Evolutionary conservation across 176 grass and related monocot species (phyloP).

Genomic region (Oryza meyeriana): DNA sequence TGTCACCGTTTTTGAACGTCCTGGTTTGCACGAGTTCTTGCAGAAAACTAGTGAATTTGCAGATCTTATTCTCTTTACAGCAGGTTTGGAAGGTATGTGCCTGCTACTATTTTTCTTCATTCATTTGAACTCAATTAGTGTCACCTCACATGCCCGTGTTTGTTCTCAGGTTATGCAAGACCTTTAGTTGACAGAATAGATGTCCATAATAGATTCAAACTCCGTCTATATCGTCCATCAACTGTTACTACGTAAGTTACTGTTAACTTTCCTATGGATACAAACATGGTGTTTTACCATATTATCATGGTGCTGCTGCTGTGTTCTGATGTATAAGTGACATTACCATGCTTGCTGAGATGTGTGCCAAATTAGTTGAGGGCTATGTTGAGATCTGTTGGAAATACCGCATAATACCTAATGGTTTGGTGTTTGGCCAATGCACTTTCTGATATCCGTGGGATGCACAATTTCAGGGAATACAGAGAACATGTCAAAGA

Average conservation of each 20-base stretch:
- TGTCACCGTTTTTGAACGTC: constrained; percentile 98
- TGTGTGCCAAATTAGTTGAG: background rate
- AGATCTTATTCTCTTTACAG: constrained; percentile 97
- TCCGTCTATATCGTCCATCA: constrained; percentile 86
- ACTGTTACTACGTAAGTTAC: constrained; percentile 92
- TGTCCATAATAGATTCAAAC: constrained; percentile 74
- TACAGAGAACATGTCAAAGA: constrained; percentile 98
- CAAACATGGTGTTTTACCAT: constrained; percentile 30
- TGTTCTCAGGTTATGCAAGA: constrained; percentile 86
- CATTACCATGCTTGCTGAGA: constrained; percentile 7
- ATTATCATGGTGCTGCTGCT: background rate
- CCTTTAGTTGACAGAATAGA: constrained; percentile 97
- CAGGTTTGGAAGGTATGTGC: constrained; percentile 86
- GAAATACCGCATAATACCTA: background rate
- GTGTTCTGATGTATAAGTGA: background rate
- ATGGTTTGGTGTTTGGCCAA: background rate
- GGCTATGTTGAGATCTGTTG: constrained; percentile 3
- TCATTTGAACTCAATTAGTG: background rate
- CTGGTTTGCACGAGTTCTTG: constrained; percentile 94
- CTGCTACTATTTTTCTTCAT: constrained; percentile 21
- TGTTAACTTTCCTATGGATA: constrained; percentile 19
- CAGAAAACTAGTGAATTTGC: constrained; percentile 84
- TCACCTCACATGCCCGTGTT: constrained; percentile 15
- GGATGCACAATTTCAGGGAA: constrained; percentile 59
- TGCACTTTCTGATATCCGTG: constrained; percentile 26